Evolutionary conservation across 2,329 filamentous ascomycete species (phyloP), one percentile per base, ranked within the genome.

Genomic region (Botryotinia convoluta): DNA sequence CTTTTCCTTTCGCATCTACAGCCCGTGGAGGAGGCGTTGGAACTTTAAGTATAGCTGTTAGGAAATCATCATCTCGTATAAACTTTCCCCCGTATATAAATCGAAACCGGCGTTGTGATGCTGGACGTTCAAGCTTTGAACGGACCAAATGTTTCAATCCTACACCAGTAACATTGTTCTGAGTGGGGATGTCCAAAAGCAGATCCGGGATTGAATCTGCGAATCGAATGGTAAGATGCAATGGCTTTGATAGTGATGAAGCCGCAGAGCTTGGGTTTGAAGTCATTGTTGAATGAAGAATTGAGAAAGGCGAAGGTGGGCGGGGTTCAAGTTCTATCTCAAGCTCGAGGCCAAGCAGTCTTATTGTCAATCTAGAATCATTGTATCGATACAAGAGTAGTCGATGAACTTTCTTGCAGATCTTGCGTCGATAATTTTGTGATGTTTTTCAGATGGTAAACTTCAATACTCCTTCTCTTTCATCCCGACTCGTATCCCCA

Each of bases 51-150:
- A 91, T 92, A 51, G 87, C 83, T 74, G 88, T 86, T 39, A 99
- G 86, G 9, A 92, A 87, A 16, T 89, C 87, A 51, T 86, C 84
- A 81, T 98, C 95, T 77, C 91, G 87, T 68, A 98, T 90, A 74
- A 97, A 92, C 80, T 93, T 94, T 75, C 96, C 96, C 69, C 93
- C 89, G 82, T 97, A 91, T 81, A 98, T 98, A 76, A 99, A 90
- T 74, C 95, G 93, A 45, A 98, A 88, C 51, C 94, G 92, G 75
- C 89, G 90, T 60, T 88, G 85, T 22, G 90, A 88, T 76, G 90
- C 86, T 48, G 88, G 84, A 48, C 84, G 80, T 9, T 91, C 86
- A 35, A 98, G 88, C 63, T 92, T 87, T 14, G 86, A 83, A 77
- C 96, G 94, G 80, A 98, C 93, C 69, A 92, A 87, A 78, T 92